Conservation (phyloP, 106 monocot species). For the Platanthera zijinensis region DNA sequence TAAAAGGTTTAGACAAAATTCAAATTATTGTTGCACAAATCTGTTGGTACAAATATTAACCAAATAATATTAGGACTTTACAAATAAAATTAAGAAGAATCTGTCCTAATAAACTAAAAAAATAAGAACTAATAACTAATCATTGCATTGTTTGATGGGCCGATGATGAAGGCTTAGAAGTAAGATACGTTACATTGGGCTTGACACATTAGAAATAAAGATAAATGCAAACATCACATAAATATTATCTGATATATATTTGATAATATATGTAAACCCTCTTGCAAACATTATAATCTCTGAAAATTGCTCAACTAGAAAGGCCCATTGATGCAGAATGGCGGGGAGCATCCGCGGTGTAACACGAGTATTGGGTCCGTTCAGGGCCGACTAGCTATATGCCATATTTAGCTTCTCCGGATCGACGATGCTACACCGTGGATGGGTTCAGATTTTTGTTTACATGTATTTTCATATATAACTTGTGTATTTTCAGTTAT, state of each 20-base stretch:
- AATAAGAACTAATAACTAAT: not conserved
- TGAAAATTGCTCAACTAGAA: not conserved
- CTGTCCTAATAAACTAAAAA: not conserved
- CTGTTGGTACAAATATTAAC: not conserved
- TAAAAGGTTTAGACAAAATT: not conserved
- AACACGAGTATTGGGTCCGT: too few relatives aligned
- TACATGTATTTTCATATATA: too few relatives aligned
- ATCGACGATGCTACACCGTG: too few relatives aligned
- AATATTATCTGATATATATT: not conserved
- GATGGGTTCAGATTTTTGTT: too few relatives aligned
- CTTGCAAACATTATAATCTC: not conserved
- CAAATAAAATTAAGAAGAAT: not conserved
- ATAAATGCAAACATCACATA: not conserved
- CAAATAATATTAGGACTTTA: not conserved
- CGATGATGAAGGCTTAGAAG: not conserved
- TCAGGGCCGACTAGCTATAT: too few relatives aligned
- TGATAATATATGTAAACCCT: not conserved
- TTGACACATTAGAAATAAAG: not conserved
- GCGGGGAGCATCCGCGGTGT: too few relatives aligned
- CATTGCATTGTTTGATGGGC: not conserved
- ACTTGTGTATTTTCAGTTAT: too few relatives aligned
- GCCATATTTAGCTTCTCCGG: too few relatives aligned
- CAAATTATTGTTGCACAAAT: not conserved
- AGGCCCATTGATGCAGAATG: not conserved
- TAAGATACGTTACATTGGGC: not conserved